Percentiles rank a stretch among this genome's conserved stretches.
phyloP scores from a whole-genome alignment of 2,329 filamentous ascomycete species.

The Zarea fungicola region DNA sequence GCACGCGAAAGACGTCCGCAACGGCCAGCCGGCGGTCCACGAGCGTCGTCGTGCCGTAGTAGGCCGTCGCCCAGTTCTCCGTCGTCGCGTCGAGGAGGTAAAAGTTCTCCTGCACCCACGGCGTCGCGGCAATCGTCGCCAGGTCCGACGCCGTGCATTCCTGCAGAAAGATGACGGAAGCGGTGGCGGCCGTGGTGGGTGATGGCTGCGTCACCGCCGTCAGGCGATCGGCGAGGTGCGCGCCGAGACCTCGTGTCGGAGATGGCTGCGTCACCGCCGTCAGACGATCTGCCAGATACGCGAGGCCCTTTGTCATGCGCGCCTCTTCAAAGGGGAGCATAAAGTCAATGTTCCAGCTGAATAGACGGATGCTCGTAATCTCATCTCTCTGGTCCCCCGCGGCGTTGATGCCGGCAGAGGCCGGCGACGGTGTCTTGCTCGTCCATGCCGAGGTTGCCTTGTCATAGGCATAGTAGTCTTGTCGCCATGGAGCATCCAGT shows the following conservation, averaged over 20 bases:
- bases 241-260: neutral
- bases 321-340: constrained; percentile 26
- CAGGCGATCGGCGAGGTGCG: neutral
- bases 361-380: constrained; percentile 24
- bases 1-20: constrained; percentile 42
- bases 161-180: constrained; percentile 44
- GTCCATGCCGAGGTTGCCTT: too few species aligned
- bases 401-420: too few species aligned
- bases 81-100: constrained; percentile 41
- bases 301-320: constrained; percentile 29
- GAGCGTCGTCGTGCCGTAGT: constrained; percentile 50
- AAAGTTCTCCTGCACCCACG: constrained; percentile 45
- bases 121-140: constrained; percentile 33
- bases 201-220: too few species aligned
- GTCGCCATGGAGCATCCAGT: too few species aligned
- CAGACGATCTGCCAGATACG: constrained; percentile 19
- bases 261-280: too few species aligned
- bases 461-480: too few species aligned
- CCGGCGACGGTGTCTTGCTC: too few species aligned
- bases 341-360: constrained; percentile 34
- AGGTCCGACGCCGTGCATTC: constrained; percentile 46
- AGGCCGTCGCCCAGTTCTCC: constrained; percentile 37
- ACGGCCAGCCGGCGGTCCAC: constrained; percentile 43
- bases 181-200: constrained; percentile 13
- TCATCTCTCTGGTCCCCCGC: too few species aligned